Conservation (phyloP, 495 filamentous ascomycete species). For the Oleoguttula mirabilis region DNA sequence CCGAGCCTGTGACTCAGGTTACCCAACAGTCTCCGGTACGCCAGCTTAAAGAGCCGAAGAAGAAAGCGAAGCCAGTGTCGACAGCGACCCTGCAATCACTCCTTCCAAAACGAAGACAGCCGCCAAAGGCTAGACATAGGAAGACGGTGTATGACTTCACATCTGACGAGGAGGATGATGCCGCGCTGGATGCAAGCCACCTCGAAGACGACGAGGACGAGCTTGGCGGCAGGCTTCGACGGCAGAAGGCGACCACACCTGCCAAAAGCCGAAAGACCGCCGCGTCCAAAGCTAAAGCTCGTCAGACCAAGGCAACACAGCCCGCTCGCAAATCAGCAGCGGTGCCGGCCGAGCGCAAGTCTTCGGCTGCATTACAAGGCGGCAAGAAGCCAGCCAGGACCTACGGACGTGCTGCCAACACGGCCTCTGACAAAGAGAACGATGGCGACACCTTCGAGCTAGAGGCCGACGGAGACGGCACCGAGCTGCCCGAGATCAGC, state of each 20-base stretch:
- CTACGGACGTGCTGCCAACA: constrained; percentile 18
- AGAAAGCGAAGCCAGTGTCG: constrained; percentile 21
- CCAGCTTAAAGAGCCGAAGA: constrained; percentile 3
- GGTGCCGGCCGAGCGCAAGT: constrained; percentile 2
- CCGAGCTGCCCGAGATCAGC: constrained; percentile 6
- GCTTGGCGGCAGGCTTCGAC: constrained; percentile 12
- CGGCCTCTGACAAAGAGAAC: constrained; percentile 39
- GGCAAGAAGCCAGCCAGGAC: constrained; percentile 23
- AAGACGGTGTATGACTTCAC: constrained; percentile 24
- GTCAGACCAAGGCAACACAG: background rate
- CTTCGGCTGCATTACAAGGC: background rate
- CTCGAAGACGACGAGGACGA: constrained; percentile 31
- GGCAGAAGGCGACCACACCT: constrained; percentile 9
- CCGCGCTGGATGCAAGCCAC: constrained; percentile 12
- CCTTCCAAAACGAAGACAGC: constrained; percentile 23
- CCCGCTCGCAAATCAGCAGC: background rate
- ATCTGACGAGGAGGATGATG: constrained; percentile 19
- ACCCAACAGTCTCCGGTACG: constrained; percentile 15
- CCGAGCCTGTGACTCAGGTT: constrained; percentile 33
- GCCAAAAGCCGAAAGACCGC: no score
- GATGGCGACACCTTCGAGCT: background rate
- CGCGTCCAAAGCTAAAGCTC: constrained; percentile 26
- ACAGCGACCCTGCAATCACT: constrained; percentile 30
- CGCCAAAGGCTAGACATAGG: constrained; percentile 10
- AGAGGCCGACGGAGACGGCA: background rate